These are phyloP conservation scores for Cicer chorassanicum DNA, from an alignment of 306 rosid species.

Conservation along the genomic window DNA sequence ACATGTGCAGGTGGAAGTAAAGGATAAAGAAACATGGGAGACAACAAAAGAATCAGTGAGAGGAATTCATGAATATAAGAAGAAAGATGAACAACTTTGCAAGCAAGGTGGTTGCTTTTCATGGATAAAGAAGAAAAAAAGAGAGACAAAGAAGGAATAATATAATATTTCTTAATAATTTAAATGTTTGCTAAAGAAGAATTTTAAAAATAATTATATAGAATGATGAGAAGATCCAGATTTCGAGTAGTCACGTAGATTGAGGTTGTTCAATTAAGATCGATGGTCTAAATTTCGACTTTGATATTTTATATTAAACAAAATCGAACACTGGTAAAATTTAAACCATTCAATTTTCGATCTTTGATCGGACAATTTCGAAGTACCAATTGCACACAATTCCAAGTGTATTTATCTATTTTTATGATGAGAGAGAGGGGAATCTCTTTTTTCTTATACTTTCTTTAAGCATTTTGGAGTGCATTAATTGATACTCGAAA, in stretches of 20 bases:
- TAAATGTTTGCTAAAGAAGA: slow-evolving; percentile 53
- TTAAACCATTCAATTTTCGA: too few relatives aligned
- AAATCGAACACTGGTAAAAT: too few relatives aligned
- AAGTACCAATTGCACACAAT: too few relatives aligned
- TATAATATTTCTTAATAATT: slow-evolving; percentile 44
- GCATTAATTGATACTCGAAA: neutral
- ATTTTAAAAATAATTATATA: too few relatives aligned
- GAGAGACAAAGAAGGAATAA: slow-evolving; percentile 58
- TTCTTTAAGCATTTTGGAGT: neutral
- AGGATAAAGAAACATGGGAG: slow-evolving; percentile 61
- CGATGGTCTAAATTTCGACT: too few relatives aligned
- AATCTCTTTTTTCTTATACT: slow-evolving; percentile 10
- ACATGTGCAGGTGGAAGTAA: slow-evolving; percentile 65
- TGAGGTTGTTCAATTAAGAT: too few relatives aligned
- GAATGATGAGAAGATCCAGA: too few relatives aligned
- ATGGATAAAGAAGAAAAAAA: slow-evolving; percentile 76
- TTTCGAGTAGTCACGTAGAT: too few relatives aligned
- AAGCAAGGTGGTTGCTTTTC: slow-evolving; percentile 72
- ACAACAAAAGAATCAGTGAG: slow-evolving; percentile 44
- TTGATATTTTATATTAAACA: too few relatives aligned
- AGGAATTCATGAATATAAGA: slow-evolving; percentile 42
- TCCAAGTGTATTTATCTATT: too few relatives aligned
- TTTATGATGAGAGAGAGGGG: neutral
- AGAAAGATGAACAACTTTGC: slow-evolving; percentile 42
- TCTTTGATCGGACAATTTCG: too few relatives aligned